Base-by-base conservation (phyloP, 352 stramenopile species). In the Phytophthora boehmeriae region DNA sequence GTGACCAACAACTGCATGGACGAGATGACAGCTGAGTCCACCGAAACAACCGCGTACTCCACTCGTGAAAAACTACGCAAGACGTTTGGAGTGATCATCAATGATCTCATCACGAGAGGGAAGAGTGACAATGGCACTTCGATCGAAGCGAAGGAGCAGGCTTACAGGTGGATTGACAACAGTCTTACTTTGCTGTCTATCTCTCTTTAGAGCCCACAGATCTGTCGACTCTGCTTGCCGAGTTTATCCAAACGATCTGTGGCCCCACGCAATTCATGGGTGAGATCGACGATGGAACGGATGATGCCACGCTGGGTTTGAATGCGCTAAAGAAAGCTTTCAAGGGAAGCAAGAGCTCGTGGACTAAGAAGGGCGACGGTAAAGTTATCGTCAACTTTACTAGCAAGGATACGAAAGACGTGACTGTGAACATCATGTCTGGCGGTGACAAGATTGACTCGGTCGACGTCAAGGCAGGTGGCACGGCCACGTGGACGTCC, bases 361-460 rank as follows among this genome's bases (percentile, higher is more conserved):
- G 73, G 72, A 75, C 55, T 1, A 66, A 66, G 43, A 3, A 41
- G 2, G 66, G 64, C 28, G 50, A 69, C 30, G 63, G 71, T 17
- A 44, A 28, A 23, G 60, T 71, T 10, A 55, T 32, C 11, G 50
- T 76, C 44, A 68, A 56, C 8, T 77, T 77, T 27, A 55, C 53
- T 20, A 77, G 61, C 46, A 36, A 30, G 16, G 59, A 80, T 23
- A 75, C 57, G 1, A 41, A 80, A 36, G 71, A 77, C 13, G 73
- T 86, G 34, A 68, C 44, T 5, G 63, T 86, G n/a, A 80, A 82
- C 45, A 76, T 86, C 23, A 57, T 71, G 45, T 83, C 76, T 8
- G 76, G 71, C 16, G 76, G 76, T 38, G 42, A 66, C 17, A 69
- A 73, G 22, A 68, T 80, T 28, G 59, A 72, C 38, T 43, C 81